Evolutionary conservation across 495 filamentous ascomycete species (phyloP), one percentile per base, ranked within the genome.

Genomic region (Chaetomium cochliodes): DNA sequence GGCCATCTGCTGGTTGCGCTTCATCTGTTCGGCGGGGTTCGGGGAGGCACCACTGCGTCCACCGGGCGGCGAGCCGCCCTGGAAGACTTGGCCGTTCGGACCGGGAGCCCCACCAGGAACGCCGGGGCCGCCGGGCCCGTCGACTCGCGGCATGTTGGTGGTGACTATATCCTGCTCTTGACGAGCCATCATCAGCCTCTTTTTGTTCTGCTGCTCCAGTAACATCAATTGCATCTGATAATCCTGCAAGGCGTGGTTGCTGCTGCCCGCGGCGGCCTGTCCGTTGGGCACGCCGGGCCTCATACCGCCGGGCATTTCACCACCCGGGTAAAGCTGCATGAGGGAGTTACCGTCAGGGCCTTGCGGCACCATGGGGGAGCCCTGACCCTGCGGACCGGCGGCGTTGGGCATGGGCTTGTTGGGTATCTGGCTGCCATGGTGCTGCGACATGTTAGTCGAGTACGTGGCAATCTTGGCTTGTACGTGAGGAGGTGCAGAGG

Each of bases 141-240:
- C 87, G 67, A 79, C 72, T 28, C 86, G 83, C 26, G 73, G 77
- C 26, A 76, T 76, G 13, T 61, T 70, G 56, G 72, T 79, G 76
- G 81, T 79, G 76, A 90, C 87, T 67, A 79, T 90, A 68, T 97
- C 92, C 78, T 97, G 93, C 76, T 98, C 94, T 77, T 96, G 91
- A 50, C 94, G 88, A 63, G 94, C 94, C 93, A 97, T 96, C 84
- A 97, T 88, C 70, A 98, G 80, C 25, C 94, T 84, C 72, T 93
- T 94, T 84, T 98, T 98, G 70, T 98, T 98, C 76, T 98, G 94
- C 78, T 98, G 94, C 76, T 98, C 94, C 47, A 98, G 87, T 60
- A 98, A 76, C 94, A 98, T 97, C 73, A 98, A 81, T 72, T 98
- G 94, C 94, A 97, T 97, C 79, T 98, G 94, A 77, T 98, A 98